A percentile compares a stretch with the other conserved stretches of the same genome.
Conservation (phyloP, 192 early-diverging fungal species). For the Coemansia sp. region DNA sequence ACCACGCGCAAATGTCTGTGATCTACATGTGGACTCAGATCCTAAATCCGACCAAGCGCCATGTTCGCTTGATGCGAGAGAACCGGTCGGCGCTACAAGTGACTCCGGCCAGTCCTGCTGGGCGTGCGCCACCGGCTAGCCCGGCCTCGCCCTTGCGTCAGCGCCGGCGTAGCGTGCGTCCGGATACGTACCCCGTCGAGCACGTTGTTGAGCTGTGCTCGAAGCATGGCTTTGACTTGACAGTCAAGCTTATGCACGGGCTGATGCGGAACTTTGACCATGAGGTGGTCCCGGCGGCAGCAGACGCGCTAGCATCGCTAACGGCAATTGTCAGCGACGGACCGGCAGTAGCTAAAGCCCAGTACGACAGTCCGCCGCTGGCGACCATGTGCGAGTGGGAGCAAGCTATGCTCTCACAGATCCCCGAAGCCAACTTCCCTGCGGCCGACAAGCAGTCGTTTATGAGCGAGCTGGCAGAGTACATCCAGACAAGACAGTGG, state of each 20-base stretch:
- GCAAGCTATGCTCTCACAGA: slow-evolving; percentile 37
- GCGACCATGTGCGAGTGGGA: slow-evolving; percentile 44
- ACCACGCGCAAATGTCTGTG: slow-evolving; percentile 45
- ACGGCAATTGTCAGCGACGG: slow-evolving; percentile 43
- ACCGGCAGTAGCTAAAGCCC: slow-evolving; percentile 17
- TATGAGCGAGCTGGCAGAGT: slow-evolving; percentile 26
- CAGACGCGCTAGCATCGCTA: slow-evolving; percentile 36
- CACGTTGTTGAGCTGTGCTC: slow-evolving; percentile 39
- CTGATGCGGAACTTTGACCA: slow-evolving; percentile 41
- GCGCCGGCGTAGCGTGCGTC: slow-evolving; percentile 7
- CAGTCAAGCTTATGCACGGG: slow-evolving; percentile 33
- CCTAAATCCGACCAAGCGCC: slow-evolving; percentile 47
- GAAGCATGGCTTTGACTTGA: slow-evolving; percentile 39
- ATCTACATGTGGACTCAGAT: slow-evolving; percentile 41
- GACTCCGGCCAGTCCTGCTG: neutral
- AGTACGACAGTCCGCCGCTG: slow-evolving; percentile 30
- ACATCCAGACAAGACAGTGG: slow-evolving; percentile 38
- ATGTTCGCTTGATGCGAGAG: slow-evolving; percentile 39
- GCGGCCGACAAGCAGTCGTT: slow-evolving; percentile 33
- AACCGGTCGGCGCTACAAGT: slow-evolving; percentile 5
- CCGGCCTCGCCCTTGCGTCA: slow-evolving; percentile 18
- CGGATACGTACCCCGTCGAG: slow-evolving; percentile 37
- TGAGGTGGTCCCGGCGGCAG: slow-evolving; percentile 34
- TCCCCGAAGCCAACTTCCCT: slow-evolving; percentile 38
- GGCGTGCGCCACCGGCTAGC: neutral